Base-by-base conservation (phyloP, 495 filamentous ascomycete genomes). In the Durotheca rogersii region DNA sequence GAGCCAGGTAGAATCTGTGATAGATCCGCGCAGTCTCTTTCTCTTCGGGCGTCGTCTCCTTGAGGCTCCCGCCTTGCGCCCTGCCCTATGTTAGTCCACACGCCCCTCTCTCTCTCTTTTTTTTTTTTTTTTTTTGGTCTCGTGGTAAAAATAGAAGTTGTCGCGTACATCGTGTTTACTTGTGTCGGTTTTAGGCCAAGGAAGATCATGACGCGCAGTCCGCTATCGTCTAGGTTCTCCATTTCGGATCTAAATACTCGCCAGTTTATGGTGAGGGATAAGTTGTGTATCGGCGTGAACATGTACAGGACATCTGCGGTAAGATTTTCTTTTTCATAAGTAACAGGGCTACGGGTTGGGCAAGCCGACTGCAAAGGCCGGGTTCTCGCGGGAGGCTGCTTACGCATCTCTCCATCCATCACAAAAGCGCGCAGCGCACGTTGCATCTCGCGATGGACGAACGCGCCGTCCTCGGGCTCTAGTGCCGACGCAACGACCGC, bases 361-460 rank as follows among this genome's bases (percentile, higher is more conserved):
- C n/a, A n/a, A n/a, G n/a, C n/a, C n/a, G n/a, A n/a, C n/a, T n/a
- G n/a, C n/a, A n/a, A n/a, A n/a, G n/a, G n/a, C n/a, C n/a, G n/a
- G n/a, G n/a, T n/a, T n/a, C n/a, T n/a, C n/a, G n/a, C n/a, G n/a
- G n/a, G 15, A 9, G 14, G 32, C 21, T 10, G 53, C 55, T 58
- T 53, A 58, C 55, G 88, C 84, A 93, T 84, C 37, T 93, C 88
- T 12, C 85, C 86, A 58, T 90, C 86, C 79, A 93, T 82, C 12
- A 90, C 88, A 48, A 93, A 93, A 4, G 82, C 85, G 37, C 79
- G 72, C 2, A 91, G 64, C 0, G 88, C 86, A 49, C 76, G 74
- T 47, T 73, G 74, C 43, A 91, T 71, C 57, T 91, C 88, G 36
- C 79, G 72, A 53, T 90, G 73, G 6, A 91, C 73, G 57, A 89